Percentiles rank a stretch among this genome's conserved stretches.
These are phyloP conservation scores for Hordeum vulgare DNA, from an alignment of 176 grass and related monocot genomes.

Conservation along the genomic window MorexV3_pseudomolecules_assembly NC_058520.1:153507582-153508081, in stretches of 20 bases:
- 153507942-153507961: slow-evolving; percentile 24
- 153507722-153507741: neutral
- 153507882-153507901: slow-evolving; percentile 32
- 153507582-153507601: too few relatives aligned
- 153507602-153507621: neutral
- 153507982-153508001: too few relatives aligned
- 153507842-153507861: too few relatives aligned
- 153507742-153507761: slow-evolving; percentile 18
- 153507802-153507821: too few relatives aligned
- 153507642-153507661: slow-evolving; percentile 49
- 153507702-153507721: slow-evolving; percentile 18
- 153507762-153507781: slow-evolving; percentile 17
- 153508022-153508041: too few relatives aligned
- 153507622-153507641: neutral
- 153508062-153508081: too few relatives aligned
- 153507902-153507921: slow-evolving; percentile 59
- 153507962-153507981: slow-evolving; percentile 28
- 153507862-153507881: too few relatives aligned
- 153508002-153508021: too few relatives aligned
- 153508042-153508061: too few relatives aligned
- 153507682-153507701: slow-evolving; percentile 61
- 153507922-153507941: slow-evolving; percentile 97
- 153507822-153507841: too few relatives aligned
- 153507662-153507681: slow-evolving; percentile 26
- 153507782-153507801: slow-evolving; percentile 30